These are phyloP conservation scores for Trichoderma koningii DNA, from an alignment of 2,329 filamentous ascomycete genomes.

Conservation along the genomic window DNA sequence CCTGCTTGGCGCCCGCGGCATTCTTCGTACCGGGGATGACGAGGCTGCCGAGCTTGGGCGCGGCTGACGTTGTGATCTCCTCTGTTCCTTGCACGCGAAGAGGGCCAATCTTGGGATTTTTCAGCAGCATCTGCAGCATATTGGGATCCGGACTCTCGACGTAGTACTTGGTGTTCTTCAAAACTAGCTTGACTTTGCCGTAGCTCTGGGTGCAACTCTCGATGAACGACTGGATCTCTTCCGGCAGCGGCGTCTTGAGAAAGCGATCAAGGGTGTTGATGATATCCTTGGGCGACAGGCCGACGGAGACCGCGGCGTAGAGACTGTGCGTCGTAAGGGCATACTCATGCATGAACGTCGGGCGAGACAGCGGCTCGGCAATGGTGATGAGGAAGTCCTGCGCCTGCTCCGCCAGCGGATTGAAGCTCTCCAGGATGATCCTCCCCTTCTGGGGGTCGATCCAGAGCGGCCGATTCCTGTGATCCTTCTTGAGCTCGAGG, in stretches of 20 bases:
- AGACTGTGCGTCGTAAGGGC: constrained; percentile 87
- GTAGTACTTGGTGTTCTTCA: constrained; percentile 93
- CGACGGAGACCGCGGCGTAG: constrained; percentile 93
- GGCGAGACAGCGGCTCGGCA: constrained; percentile 87
- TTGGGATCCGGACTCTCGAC: constrained; percentile 88
- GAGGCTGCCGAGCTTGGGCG: constrained; percentile 81
- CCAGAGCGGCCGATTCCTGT: constrained; percentile 87
- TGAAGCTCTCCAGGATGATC: constrained; percentile 94
- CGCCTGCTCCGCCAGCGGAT: constrained; percentile 79
- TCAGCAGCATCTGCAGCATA: constrained; percentile 82
- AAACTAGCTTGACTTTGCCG: constrained; percentile 91
- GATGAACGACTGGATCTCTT: constrained; percentile 79
- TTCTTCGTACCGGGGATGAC: constrained; percentile 95
- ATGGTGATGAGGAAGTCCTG: constrained; percentile 97
- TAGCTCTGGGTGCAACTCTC: constrained; percentile 81
- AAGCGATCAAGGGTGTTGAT: constrained; percentile 85
- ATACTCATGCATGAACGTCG: constrained; percentile 92
- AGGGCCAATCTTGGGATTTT: constrained; percentile 78
- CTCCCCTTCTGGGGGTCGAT: constrained; percentile 84
- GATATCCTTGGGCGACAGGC: constrained; percentile 86
- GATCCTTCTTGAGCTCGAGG: constrained; percentile 81
- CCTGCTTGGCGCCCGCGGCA: constrained; percentile 83
- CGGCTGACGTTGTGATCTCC: constrained; percentile 76
- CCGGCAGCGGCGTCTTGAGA: constrained; percentile 83
- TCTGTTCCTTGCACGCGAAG: constrained; percentile 71